Base-by-base conservation (phyloP, 208 protist species). In the Phytomonas serpens region DNA sequence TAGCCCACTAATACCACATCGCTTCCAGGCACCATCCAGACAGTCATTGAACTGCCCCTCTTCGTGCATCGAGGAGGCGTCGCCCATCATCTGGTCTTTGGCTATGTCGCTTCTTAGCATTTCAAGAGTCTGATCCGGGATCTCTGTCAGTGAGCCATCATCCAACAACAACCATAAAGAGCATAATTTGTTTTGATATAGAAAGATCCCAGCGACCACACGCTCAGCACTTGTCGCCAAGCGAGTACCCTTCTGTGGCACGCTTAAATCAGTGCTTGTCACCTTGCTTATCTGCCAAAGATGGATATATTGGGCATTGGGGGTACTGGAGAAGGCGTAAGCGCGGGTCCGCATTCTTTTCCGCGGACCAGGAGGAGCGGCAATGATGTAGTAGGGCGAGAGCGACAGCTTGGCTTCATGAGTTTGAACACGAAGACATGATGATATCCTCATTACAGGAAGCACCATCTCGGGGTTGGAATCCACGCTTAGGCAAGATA, bases 341-440 rank as follows among this genome's bases (percentile, higher is more conserved):
- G 23, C 47, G 19, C 47, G 47, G 16, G 47, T 27, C 47, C 19
- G 47, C 47, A 57, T 3, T 23, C 7, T 57, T 1, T 27, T 27
- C 47, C 10, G 47, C 47, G 47, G 47, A 27, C 47, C 47, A 27
- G 47, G 47, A 27, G 47, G 47, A 27, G 47, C 47, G 23, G 47
- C 27, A 57, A 57, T 57, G 47, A 57, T 57, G 47, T 57, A 57
- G 19, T 57, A 57, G 23, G 47, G 47, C 13, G 47, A 57, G 19
- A 9, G 27, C 0, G 47, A 5, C 5, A 5, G 47, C 13, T 19
- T 19, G 23, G 10, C 47, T 1, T 6, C 27, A 57, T 9, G 19
- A 27, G 47, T 27, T 57, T 57, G 47, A 27, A 57, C 47, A 57
- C 47, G 47, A 57, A 57, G 47, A 57, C 47, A 57, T 57, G 47